These are phyloP conservation scores for Erythrophleum ivorense DNA, from an alignment of 331 rosid genomes.

Conservation along the genomic window DNA sequence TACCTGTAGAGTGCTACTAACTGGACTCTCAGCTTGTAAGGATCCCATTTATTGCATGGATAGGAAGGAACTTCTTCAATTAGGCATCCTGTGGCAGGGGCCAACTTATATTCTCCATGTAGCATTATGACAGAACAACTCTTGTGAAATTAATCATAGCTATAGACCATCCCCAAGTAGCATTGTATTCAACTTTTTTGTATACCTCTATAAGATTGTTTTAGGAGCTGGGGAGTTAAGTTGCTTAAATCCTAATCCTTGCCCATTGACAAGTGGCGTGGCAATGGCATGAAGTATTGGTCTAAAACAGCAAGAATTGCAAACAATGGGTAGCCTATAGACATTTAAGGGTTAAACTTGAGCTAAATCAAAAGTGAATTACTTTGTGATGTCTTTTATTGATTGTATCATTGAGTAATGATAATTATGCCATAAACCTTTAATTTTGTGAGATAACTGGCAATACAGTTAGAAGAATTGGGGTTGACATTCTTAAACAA, in stretches of 20 bases:
- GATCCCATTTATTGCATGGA: neutral
- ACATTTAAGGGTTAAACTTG: neutral
- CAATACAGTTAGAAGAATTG: neutral
- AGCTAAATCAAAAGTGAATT: neutral
- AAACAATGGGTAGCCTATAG: neutral
- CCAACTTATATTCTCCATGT: neutral
- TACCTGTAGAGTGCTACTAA: constrained; percentile 12
- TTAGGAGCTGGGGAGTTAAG: neutral
- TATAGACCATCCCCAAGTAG: neutral
- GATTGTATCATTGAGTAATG: neutral
- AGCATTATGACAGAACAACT: neutral
- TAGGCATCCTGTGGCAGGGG: neutral
- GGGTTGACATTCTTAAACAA: constrained; percentile 8
- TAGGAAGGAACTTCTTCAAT: neutral
- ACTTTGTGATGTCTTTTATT: neutral
- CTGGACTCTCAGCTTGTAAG: constrained; percentile 9
- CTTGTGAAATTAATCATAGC: neutral
- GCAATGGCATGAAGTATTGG: neutral
- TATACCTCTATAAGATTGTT: neutral
- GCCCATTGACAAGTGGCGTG: neutral
- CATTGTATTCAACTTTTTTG: neutral
- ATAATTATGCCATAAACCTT: neutral
- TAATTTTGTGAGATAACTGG: neutral
- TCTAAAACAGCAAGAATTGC: neutral
- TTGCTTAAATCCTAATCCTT: neutral